Base-by-base conservation (phyloP, 768 basidiomycete genomes). In the Suillus paluster region DNA sequence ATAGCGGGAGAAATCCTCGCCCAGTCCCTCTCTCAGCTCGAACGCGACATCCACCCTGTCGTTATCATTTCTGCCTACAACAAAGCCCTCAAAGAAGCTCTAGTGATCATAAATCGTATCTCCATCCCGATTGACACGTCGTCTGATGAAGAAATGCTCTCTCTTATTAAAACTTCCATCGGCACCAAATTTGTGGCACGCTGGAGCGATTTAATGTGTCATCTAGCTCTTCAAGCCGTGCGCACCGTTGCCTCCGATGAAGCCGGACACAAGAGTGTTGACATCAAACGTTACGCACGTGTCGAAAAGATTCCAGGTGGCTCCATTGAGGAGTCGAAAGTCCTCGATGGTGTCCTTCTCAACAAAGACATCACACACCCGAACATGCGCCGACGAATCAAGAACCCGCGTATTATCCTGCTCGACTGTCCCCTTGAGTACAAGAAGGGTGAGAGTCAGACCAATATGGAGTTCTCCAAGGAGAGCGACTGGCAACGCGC, bases 291-390 rank as follows among this genome's bases (percentile, higher is more conserved):
- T 30, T 98, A 99, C 71, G 97, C 95, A 4, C 85, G 97, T 12
- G 94, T 99, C 10, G 97, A 99, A 78, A 99, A 99, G 79, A 84
- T 99, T 11, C 95, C 97, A 1, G 97, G 97, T 10, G 97, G 97
- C 12, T 95, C 97, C 77, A 98, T 99, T 69, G 97, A 99, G 79
- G 85, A 96, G 63, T 93, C 91, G 62, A 78, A 80, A 63, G 97
- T 99, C 4, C 75, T 99, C 60, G 86, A 83, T 58, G 97, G 97
- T 50, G 90, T 99, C 59, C 95, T 99, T 90, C 77, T 99, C 69
- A 99, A 99, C 86, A 99, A 99, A 83, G 97, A 99, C 73, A 92
- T 99, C 69, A 97, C 95, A 0, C 97, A 99, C 77, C 96, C 97
- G 11, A 89, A 92, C 67, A 99, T 99, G 97, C 81, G 97, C 59